phyloP scores from a whole-genome alignment of 345 rosid genomes.

The Moricandia arvensis region DNA sequence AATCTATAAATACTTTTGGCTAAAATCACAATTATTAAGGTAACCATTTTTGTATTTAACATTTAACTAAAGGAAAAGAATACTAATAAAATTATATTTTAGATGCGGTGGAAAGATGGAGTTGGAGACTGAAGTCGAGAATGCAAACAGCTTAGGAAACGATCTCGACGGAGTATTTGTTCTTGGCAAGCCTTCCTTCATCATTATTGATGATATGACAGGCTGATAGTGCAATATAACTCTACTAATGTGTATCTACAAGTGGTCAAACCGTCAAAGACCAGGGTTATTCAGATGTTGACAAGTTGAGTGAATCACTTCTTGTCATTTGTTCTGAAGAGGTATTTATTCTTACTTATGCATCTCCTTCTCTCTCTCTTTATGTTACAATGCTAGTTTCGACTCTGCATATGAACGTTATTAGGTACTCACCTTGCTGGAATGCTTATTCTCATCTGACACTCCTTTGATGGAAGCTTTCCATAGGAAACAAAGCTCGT shows the following conservation, averaged over 20 bases:
- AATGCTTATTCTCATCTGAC: background rate
- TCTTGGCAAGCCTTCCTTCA: background rate
- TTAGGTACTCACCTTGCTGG: background rate
- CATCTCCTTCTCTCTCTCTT: background rate
- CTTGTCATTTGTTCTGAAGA: background rate
- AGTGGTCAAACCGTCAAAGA: background rate
- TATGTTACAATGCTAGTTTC: background rate
- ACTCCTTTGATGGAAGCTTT: background rate
- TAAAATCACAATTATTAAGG: too few species aligned
- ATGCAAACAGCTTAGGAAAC: background rate
- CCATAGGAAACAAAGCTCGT: background rate
- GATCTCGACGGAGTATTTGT: background rate
- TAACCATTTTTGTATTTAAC: too few species aligned
- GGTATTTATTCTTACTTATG: background rate
- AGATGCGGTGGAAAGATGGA: background rate
- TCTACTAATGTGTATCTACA: background rate
- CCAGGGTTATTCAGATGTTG: background rate
- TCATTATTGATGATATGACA: background rate
- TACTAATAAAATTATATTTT: too few species aligned
- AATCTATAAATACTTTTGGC: too few species aligned
- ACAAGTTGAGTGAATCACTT: constrained; percentile 1
- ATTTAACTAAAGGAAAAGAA: too few species aligned
- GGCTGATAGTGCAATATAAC: background rate
- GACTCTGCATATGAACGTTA: background rate
- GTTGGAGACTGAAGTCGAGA: background rate